phyloP scores from a whole-genome alignment of 1,284 basidiomycete genomes.

The Ceratobasidium sp. region DNA sequence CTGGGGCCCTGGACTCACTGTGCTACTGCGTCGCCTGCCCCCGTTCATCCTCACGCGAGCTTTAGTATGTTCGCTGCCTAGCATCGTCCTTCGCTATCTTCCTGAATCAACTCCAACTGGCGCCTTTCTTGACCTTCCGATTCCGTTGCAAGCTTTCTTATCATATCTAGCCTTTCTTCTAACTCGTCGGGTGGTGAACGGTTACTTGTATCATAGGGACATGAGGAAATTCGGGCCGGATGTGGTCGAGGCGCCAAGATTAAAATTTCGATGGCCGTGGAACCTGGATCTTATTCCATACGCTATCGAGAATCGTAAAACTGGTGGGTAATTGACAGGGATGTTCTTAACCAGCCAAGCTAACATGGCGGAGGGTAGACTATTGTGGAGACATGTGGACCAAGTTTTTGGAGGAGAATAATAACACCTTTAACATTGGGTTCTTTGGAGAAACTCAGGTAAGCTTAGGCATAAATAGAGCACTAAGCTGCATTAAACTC shows the following conservation, averaged over 20 bases:
- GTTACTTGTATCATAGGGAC: background rate
- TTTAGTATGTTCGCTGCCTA: background rate
- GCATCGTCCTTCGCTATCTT: background rate
- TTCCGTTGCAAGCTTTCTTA: background rate
- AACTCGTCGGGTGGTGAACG: background rate
- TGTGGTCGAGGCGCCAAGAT: conserved; percentile 12
- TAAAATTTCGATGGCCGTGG: conserved; percentile 1
- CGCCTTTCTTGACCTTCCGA: conserved; percentile 7
- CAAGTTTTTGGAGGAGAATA: background rate
- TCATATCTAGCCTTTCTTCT: background rate
- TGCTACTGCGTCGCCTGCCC: conserved; percentile 2
- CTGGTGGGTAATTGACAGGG: background rate
- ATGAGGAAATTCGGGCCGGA: conserved; percentile 30
- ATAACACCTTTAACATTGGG: conserved; percentile 4
- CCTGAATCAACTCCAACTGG: background rate
- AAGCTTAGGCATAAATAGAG: background rate
- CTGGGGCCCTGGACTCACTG: conserved; percentile 23
- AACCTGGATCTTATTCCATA: conserved; percentile 17
- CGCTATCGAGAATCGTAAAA: background rate
- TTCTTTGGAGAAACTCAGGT: conserved; percentile 25
- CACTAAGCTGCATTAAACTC: background rate
- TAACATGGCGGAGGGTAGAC: background rate
- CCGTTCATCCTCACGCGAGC: background rate
- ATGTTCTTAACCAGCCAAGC: background rate
- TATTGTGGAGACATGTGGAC: conserved; percentile 8